Evolutionary conservation across 768 basidiomycete species (phyloP), one percentile per base, ranked within the genome.

Genomic region (Mycena rebaudengoi): DNA sequence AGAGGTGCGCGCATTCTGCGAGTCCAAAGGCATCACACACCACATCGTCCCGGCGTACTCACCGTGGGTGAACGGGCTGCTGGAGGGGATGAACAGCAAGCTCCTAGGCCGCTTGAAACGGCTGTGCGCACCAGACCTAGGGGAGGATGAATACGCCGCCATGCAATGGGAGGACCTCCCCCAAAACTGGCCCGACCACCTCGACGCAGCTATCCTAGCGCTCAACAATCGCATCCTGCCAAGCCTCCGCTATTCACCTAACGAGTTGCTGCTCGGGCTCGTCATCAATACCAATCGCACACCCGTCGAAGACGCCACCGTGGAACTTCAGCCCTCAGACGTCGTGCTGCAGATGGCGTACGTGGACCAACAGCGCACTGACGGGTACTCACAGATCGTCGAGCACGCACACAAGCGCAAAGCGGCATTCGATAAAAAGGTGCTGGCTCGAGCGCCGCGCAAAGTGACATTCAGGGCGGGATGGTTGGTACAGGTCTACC

Each of bases 401-500:
- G 39, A 41, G 1, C 73, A 74, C 4, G 67, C 70, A 7, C 21
- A 35, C 13, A 63, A 68, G 28, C 28, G 70, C 5, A 78, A 77
- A 41, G 43, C 41, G 1, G 52, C 29, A 0, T 81, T 79, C 28
- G 71, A 79, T 53, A 59, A 49, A 23, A 52, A 45, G 0, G 67
- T 78, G 1, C n/a, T 65, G 28, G 43, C 28, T 8, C 21, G 40
- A 5, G 41, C 35, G 21, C 39, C 63, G 4, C 65, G 70, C 0
- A 70, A 69, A 44, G 67, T 75, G 5, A 40, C 65, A 28, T 80
- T 77, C 54, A 16, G 52, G 3, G 20, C 29, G 4, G 73, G 75
- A 0, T 60, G 76, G 11, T 68, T 80, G 2, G 76, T 78, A 16
- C 79, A 82, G 57, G 66, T 80, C 3, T 71, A 73, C 20, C 33